phyloP scores from a whole-genome alignment of 1,139 yeast genomes.

The Saccharomyces hybrid region DNA sequence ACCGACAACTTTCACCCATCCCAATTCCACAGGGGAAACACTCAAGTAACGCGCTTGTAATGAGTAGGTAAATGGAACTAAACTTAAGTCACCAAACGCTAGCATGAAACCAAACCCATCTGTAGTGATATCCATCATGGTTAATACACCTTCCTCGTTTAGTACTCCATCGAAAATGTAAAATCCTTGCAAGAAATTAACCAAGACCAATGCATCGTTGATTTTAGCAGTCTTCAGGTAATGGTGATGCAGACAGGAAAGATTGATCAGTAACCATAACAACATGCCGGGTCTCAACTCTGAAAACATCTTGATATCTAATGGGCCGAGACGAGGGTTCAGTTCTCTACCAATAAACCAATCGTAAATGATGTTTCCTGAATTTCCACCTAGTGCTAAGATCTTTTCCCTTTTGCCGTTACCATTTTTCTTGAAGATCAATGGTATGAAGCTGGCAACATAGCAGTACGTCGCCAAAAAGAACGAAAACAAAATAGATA shows the following conservation, averaged over 20 bases:
- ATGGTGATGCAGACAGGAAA: constrained; percentile 77
- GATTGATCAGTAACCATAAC: constrained; percentile 72
- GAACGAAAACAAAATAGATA: constrained; percentile 57
- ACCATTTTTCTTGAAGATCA: constrained; percentile 40
- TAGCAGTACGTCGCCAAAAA: constrained; percentile 60
- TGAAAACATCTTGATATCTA: constrained; percentile 86
- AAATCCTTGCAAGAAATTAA: constrained; percentile 63
- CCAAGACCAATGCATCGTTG: constrained; percentile 64
- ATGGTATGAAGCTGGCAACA: constrained; percentile 55
- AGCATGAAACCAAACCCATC: constrained; percentile 98
- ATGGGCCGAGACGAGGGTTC: constrained; percentile 78
- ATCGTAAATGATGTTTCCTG: constrained; percentile 68
- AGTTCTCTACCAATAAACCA: constrained; percentile 97
- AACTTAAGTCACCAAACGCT: constrained; percentile 84
- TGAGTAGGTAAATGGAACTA: constrained; percentile 91
- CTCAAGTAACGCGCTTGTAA: constrained; percentile 78
- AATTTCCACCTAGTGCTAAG: constrained; percentile 79
- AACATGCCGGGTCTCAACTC: constrained; percentile 94
- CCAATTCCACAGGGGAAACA: constrained; percentile 53
- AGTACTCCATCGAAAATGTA: constrained; percentile 87
- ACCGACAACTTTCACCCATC: constrained; percentile 33
- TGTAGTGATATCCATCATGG: constrained; percentile 93
- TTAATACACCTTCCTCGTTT: constrained; percentile 79
- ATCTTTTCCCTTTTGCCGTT: constrained; percentile 55
- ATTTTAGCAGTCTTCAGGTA: constrained; percentile 53